phyloP scores from a whole-genome alignment of 495 filamentous ascomycete genomes.

The Xylaria palmicola region DNA sequence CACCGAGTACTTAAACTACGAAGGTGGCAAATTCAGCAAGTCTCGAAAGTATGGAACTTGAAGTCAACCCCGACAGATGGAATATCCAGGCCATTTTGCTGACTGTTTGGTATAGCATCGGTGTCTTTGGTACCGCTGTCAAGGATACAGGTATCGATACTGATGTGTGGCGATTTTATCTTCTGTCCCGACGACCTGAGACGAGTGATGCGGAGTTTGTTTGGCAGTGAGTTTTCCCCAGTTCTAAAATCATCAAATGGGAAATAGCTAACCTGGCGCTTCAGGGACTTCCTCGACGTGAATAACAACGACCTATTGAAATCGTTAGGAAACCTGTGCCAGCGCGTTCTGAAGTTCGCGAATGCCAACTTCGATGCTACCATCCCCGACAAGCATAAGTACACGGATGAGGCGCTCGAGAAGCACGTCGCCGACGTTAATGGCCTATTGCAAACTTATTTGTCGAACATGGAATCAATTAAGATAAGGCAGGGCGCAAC shows the following conservation, averaged over 20 bases:
- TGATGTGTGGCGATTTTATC: conserved; percentile 92
- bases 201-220: conserved; percentile 87
- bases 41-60: conserved; percentile 52
- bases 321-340: conserved; percentile 92
- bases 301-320: conserved; percentile 92
- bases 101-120: conserved; percentile 49
- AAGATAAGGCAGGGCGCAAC: neutral
- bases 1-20: conserved; percentile 95
- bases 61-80: neutral
- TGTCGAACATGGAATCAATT: conserved; percentile 1
- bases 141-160: conserved; percentile 83
- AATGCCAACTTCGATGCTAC: conserved; percentile 66
- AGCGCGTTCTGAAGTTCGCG: conserved; percentile 89
- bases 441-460: neutral
- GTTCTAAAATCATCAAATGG: neutral
- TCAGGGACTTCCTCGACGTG: conserved; percentile 66
- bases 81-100: neutral
- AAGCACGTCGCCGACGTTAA: conserved; percentile 2
- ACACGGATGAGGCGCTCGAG: conserved; percentile 53
- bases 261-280: neutral
- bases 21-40: conserved; percentile 94
- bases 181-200: conserved; percentile 85
- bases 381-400: conserved; percentile 65
- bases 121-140: conserved; percentile 88
- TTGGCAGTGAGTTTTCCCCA: conserved; percentile 53